phyloP scores from a whole-genome alignment of 306 rosid genomes.

The Cucurbita moschata region DNA sequence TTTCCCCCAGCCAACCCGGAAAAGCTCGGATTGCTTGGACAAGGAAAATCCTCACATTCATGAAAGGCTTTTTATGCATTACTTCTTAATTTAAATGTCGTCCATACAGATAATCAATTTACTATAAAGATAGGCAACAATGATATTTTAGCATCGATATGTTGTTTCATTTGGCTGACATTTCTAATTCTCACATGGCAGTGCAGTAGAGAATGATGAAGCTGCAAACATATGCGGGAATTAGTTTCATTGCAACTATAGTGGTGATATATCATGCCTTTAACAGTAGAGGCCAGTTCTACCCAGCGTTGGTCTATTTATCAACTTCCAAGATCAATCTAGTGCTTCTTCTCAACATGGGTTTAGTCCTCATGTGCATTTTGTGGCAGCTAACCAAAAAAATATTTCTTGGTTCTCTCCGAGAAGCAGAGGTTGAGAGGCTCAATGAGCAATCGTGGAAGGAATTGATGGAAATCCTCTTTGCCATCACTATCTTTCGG shows the following conservation, averaged over 20 bases:
- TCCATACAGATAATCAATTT: neutral
- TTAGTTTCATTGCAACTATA: constrained; percentile 73
- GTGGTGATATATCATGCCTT: constrained; percentile 85
- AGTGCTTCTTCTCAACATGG: constrained; percentile 95
- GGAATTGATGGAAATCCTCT: constrained; percentile 95
- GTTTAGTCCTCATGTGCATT: constrained; percentile 73
- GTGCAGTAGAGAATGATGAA: constrained; percentile 47
- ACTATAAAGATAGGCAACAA: neutral
- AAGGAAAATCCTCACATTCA: neutral
- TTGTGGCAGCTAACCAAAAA: constrained; percentile 80
- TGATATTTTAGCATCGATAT: neutral
- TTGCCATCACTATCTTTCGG: constrained; percentile 88
- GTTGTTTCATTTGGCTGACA: neutral
- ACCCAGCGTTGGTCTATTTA: constrained; percentile 89
- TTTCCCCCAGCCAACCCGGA: neutral
- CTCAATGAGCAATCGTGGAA: constrained; percentile 98
- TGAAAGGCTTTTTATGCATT: neutral
- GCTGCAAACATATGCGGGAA: constrained; percentile 80
- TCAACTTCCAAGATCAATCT: constrained; percentile 94
- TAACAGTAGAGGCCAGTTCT: constrained; percentile 89
- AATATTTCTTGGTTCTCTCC: constrained; percentile 71
- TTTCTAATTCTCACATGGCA: neutral
- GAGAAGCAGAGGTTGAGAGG: constrained; percentile 99
- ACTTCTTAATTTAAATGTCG: neutral
- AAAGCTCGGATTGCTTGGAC: neutral